Evolutionary conservation across 257 asterid species (phyloP).

Genomic region (Salvia splendens): DNA sequence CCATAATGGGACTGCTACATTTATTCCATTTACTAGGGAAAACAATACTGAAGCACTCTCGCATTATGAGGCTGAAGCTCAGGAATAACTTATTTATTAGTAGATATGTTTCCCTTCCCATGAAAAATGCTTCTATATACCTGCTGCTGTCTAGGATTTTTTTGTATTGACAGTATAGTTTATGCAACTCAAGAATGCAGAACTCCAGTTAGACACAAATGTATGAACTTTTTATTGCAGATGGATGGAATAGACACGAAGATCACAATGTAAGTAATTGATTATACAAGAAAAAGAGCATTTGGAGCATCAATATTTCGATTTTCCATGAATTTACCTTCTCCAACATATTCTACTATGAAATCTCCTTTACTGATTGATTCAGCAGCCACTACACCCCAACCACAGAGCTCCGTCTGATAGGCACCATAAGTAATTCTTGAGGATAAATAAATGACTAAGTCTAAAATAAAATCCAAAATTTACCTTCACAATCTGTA

Average conservation of each 20-base stretch:
- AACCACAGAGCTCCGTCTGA: slow-evolving; percentile 92
- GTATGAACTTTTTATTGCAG: slow-evolving; percentile 12
- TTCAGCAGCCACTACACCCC: slow-evolving; percentile 97
- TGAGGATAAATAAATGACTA: slow-evolving; percentile 15
- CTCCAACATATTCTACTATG: slow-evolving; percentile 89
- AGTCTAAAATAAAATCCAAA: slow-evolving; percentile 12
- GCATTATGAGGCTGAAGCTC: slow-evolving; percentile 1
- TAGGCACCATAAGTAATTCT: slow-evolving; percentile 35
- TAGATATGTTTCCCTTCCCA: not conserved
- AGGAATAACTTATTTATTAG: not conserved
- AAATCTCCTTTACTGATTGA: slow-evolving; percentile 71
- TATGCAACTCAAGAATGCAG: slow-evolving; percentile 28
- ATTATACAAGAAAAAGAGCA: slow-evolving; percentile 20
- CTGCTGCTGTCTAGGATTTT: not conserved
- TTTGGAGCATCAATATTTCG: slow-evolving; percentile 20
- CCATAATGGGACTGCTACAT: not conserved
- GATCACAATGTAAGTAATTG: slow-evolving; percentile 6
- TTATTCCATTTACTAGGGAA: slow-evolving; percentile 1
- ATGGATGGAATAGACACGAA: slow-evolving; percentile 15
- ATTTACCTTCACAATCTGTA: slow-evolving; percentile 75
- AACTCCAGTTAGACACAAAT: slow-evolving; percentile 19
- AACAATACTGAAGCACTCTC: not conserved
- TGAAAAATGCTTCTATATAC: slow-evolving; percentile 15
- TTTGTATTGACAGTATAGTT: not conserved
- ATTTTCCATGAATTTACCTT: slow-evolving; percentile 57